phyloP scores from a whole-genome alignment of 1,284 basidiomycete genomes.

The Tilletia horrida region DNA sequence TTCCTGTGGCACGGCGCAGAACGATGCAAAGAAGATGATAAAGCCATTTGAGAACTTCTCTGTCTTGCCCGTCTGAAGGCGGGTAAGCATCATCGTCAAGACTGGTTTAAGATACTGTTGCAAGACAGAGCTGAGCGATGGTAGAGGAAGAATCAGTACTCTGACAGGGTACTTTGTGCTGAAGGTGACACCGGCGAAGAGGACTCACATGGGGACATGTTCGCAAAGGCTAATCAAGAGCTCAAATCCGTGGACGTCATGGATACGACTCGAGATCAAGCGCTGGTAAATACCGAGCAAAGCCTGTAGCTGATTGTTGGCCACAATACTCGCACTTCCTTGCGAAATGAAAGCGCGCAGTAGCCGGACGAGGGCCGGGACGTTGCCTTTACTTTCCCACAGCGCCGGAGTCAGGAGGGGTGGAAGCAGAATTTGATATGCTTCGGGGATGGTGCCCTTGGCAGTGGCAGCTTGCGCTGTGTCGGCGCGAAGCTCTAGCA shows the following conservation, averaged over 20 bases:
- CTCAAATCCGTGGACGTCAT: conserved; percentile 89
- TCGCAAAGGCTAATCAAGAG: conserved; percentile 75
- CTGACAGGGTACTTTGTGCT: background rate
- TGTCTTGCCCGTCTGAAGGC: conserved; percentile 84
- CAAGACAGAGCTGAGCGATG: conserved; percentile 62
- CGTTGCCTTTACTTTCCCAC: conserved; percentile 94
- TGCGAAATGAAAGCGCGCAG: conserved; percentile 78
- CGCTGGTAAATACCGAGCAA: conserved; percentile 89
- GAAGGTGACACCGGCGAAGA: background rate
- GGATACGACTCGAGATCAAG: conserved; percentile 79
- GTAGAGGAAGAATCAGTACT: background rate
- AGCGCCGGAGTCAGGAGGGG: conserved; percentile 79
- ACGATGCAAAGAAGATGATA: conserved; percentile 72
- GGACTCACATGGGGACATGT: conserved; percentile 69
- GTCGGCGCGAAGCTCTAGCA: conserved; percentile 76
- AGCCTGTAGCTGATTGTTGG: conserved; percentile 69
- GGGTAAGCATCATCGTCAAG: conserved; percentile 74
- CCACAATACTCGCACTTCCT: conserved; percentile 70
- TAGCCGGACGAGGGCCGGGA: conserved; percentile 86
- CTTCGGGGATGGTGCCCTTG: conserved; percentile 62
- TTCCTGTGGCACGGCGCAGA: conserved; percentile 70
- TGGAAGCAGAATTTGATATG: conserved; percentile 75
- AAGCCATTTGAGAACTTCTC: conserved; percentile 83
- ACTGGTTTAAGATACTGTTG: conserved; percentile 70
- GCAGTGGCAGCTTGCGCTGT: conserved; percentile 15